phyloP scores from a whole-genome alignment of 495 filamentous ascomycete species.

The Xylaria venustula region DNA sequence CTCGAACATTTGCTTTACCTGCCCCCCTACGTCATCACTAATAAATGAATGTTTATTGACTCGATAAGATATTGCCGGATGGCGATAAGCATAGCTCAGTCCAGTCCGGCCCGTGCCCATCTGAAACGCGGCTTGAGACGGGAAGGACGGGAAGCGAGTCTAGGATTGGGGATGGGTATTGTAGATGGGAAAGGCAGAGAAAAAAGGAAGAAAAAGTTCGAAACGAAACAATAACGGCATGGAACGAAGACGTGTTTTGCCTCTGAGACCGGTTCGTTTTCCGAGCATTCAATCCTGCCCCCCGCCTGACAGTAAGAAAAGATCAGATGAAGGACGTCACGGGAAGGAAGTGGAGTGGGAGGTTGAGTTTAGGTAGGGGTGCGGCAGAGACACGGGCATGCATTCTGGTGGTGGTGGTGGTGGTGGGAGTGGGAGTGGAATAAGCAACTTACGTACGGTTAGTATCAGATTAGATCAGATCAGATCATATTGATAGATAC shows the following conservation, averaged over 20 bases:
- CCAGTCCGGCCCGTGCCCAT: not conserved
- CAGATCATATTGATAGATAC: no score
- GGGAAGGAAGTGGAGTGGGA: not conserved
- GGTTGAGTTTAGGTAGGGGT: not conserved
- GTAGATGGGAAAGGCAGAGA: not conserved
- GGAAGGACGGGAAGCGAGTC: not conserved
- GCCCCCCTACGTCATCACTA: no score
- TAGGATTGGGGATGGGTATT: not conserved
- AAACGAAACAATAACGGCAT: slow-evolving; percentile 8
- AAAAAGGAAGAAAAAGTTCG: not conserved
- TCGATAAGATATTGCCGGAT: not conserved
- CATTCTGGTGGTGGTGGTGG: no score
- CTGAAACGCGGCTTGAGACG: slow-evolving; percentile 13
- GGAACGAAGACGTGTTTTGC: not conserved
- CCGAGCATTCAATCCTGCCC: not conserved
- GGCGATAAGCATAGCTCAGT: not conserved
- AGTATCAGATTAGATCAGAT: no score
- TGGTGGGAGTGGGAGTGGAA: no score
- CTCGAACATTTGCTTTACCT: no score
- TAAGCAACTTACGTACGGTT: no score
- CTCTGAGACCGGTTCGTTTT: not conserved
- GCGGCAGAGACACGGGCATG: no score
- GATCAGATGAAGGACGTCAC: slow-evolving; percentile 3
- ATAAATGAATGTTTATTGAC: no score
- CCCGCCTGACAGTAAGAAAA: not conserved